phyloP scores from a whole-genome alignment of 805 yeast species.

The Zygoascus biomembranicola region DNA sequence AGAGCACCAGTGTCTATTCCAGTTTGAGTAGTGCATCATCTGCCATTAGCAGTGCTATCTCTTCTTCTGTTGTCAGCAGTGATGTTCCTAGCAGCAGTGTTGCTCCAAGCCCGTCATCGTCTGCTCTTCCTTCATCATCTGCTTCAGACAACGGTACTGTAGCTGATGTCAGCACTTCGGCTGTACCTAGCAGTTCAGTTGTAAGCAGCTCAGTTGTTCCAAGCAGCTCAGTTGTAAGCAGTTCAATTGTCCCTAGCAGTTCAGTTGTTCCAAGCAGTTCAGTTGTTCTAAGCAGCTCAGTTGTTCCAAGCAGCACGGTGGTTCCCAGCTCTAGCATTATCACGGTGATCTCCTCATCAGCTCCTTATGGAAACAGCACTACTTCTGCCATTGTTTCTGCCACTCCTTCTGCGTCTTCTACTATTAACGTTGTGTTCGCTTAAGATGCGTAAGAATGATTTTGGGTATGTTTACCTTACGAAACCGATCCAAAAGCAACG shows the following conservation, averaged over 20 bases:
- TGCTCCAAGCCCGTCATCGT: background rate
- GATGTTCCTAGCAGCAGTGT: background rate
- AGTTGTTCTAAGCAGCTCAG: background rate
- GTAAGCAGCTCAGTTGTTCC: conserved; percentile 1
- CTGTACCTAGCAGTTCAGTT: conserved; percentile 2
- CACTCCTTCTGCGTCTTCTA: background rate
- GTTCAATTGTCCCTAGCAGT: background rate
- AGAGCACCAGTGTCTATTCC: background rate
- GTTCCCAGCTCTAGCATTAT: too few relatives aligned
- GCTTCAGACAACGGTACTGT: background rate
- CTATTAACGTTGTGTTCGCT: background rate
- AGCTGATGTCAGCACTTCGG: background rate
- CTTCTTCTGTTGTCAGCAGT: conserved; percentile 1
- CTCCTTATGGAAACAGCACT: background rate
- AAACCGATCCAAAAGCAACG: too few relatives aligned
- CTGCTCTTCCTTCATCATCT: background rate
- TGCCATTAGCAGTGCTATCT: background rate
- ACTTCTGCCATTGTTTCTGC: background rate
- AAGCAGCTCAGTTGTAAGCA: conserved; percentile 3
- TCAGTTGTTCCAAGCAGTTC: conserved; percentile 3
- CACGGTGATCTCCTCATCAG: too few relatives aligned
- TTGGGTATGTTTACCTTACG: background rate
- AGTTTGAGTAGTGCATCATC: too few relatives aligned
- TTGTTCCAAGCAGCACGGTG: conserved; percentile 1
- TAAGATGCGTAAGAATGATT: background rate